Evolutionary conservation across 306 rosid species (phyloP).

Genomic region (Trifolium dubium): DNA sequence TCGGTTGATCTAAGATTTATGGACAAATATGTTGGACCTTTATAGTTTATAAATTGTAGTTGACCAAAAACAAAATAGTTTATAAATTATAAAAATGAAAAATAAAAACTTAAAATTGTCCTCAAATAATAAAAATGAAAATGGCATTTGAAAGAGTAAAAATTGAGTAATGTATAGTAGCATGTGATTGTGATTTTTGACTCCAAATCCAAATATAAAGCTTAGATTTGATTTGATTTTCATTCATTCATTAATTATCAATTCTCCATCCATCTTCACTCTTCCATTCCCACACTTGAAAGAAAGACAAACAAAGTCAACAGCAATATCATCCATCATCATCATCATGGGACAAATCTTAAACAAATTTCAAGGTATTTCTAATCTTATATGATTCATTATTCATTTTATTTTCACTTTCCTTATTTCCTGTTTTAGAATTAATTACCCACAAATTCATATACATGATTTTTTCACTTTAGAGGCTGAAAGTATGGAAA

Average conservation of each 20-base stretch:
- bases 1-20: no score
- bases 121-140: no score
- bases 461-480: background rate
- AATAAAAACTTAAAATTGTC: no score
- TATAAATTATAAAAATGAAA: no score
- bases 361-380: background rate
- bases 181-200: background rate
- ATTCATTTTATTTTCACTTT: background rate
- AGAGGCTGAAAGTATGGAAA: background rate
- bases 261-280: background rate
- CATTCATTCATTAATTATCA: background rate
- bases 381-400: no score
- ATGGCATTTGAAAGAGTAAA: background rate
- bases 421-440: background rate
- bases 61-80: no score
- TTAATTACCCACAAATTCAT: background rate
- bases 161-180: background rate
- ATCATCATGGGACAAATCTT: constrained; percentile 7
- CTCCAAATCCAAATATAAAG: background rate
- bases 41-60: no score
- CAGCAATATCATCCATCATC: background rate
- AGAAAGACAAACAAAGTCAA: background rate
- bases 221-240: background rate
- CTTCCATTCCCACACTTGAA: background rate
- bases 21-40: no score